phyloP scores from a whole-genome alignment of 1,139 yeast species.

The Pichia terricola region DNA sequence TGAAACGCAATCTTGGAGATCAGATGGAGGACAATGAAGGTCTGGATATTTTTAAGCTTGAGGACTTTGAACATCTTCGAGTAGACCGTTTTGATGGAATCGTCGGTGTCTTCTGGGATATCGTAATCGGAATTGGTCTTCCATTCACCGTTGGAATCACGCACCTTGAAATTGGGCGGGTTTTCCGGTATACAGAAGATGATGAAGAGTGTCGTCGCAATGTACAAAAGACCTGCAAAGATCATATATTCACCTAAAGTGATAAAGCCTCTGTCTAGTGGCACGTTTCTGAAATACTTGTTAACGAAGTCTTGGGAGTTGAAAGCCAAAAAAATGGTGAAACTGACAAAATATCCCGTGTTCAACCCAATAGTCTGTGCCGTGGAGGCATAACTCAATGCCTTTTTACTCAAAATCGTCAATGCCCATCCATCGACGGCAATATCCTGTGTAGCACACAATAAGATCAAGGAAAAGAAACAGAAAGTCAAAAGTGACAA shows the following conservation, averaged over 20 bases:
- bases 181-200: constrained; percentile 54
- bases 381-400: constrained; percentile 89
- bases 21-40: constrained; percentile 64
- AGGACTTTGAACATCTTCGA: constrained; percentile 68
- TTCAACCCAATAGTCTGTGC: constrained; percentile 96
- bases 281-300: constrained; percentile 57
- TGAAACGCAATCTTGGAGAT: constrained; percentile 88
- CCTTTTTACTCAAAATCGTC: constrained; percentile 68
- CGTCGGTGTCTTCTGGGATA: constrained; percentile 4
- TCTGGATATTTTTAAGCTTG: constrained; percentile 65
- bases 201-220: constrained; percentile 57
- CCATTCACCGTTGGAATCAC: constrained; percentile 22
- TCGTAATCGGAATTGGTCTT: constrained; percentile 8
- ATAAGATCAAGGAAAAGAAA: constrained; percentile 68
- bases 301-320: constrained; percentile 92
- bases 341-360: constrained; percentile 84
- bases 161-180: constrained; percentile 30
- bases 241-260: constrained; percentile 65
- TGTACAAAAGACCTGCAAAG: constrained; percentile 69
- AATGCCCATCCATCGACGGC: constrained; percentile 99
- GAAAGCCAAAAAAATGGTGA: constrained; percentile 83
- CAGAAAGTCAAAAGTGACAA: constrained; percentile 41
- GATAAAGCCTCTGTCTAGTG: constrained; percentile 57
- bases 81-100: constrained; percentile 34
- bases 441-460: constrained; percentile 96